A percentile compares a stretch with the other conserved stretches of the same genome.
These are phyloP conservation scores for Penicillium polonicum DNA, from an alignment of 2,329 filamentous ascomycete genomes.

Conservation along the genomic window DNA sequence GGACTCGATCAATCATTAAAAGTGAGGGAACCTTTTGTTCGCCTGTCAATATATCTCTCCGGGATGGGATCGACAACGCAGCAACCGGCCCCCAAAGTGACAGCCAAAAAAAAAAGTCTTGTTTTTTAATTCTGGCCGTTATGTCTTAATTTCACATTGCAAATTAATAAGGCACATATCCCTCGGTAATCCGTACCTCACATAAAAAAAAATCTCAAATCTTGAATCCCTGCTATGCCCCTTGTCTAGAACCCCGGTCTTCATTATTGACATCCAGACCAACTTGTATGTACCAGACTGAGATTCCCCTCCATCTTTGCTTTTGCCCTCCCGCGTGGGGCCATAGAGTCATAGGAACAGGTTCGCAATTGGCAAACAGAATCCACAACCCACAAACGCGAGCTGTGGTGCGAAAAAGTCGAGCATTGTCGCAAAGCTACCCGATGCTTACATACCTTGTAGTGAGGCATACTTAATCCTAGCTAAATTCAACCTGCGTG, in stretches of 20 bases:
- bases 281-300: neutral
- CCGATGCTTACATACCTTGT: slow-evolving; percentile 14
- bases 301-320: slow-evolving; percentile 9
- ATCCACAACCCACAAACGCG: slow-evolving; percentile 27
- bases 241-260: neutral
- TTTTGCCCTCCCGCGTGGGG: slow-evolving; percentile 24
- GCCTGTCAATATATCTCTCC: slow-evolving; percentile 21
- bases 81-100: slow-evolving; percentile 26
- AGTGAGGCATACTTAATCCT: slow-evolving; percentile 9
- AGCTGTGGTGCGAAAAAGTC: slow-evolving; percentile 12
- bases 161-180: neutral
- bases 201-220: neutral
- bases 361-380: slow-evolving; percentile 18
- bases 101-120: slow-evolving; percentile 22
- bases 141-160: neutral
- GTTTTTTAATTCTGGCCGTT: slow-evolving; percentile 6
- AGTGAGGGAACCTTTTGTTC: slow-evolving; percentile 8
- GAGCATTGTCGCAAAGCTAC: slow-evolving; percentile 16
- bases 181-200: slow-evolving; percentile 5
- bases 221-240: neutral
- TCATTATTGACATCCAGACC: slow-evolving; percentile 10
- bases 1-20: slow-evolving; percentile 21
- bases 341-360: slow-evolving; percentile 10
- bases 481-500: slow-evolving; percentile 1
- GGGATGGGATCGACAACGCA: slow-evolving; percentile 30